Evolutionary conservation across 2,329 filamentous ascomycete genomes (phyloP), one percentile per base, ranked within the genome.

Genomic region (Monascus ruber): DNA sequence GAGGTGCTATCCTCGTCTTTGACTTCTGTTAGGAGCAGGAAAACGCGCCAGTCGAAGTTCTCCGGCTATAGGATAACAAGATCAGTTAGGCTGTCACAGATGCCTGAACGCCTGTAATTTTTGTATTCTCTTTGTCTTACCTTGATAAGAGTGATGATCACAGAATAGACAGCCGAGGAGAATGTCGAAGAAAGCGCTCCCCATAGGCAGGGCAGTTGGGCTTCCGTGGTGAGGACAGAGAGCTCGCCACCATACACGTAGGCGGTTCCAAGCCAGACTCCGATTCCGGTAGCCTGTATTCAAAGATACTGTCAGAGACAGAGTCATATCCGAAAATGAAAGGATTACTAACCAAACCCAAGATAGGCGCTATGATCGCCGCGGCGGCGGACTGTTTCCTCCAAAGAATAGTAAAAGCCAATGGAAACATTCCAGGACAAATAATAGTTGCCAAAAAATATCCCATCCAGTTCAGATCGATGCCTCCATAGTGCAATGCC

Each of bases 391-490:
- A 72, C 48, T 75, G 72, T 7, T 62, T 61, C 29, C 61, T 62
- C 71, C 72, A 75, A 1, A 76, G 57, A 11, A 75, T 67, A 0
- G 71, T 71, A 39, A 74, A 73, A 0, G 65, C 60, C 5, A 71
- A 74, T 0, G 72, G 71, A 45, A 74, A 69, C 38, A 74, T 72
- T 0, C 71, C 71, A 0, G 71, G 70, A 29, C 70, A 73, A 0
- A 69, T 73, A 6, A 75, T 46, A 1, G 74, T 28, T 49, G 59
- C 58, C 64, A 0, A 75, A 63, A 69, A 71, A 44, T 75, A 74
- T 1, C 74, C 43, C 0, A 69, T 73, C 72, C 71, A 76, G 1
- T 68, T 66, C 0, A 76, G 59, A 35, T 75, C 68, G 4, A 75
- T 66, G 0, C 71, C 70, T 0, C 70, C 72, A 34, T 75, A 73